Evolutionary conservation across 805 yeast species (phyloP).

Genomic region (Candida ortonii): DNA sequence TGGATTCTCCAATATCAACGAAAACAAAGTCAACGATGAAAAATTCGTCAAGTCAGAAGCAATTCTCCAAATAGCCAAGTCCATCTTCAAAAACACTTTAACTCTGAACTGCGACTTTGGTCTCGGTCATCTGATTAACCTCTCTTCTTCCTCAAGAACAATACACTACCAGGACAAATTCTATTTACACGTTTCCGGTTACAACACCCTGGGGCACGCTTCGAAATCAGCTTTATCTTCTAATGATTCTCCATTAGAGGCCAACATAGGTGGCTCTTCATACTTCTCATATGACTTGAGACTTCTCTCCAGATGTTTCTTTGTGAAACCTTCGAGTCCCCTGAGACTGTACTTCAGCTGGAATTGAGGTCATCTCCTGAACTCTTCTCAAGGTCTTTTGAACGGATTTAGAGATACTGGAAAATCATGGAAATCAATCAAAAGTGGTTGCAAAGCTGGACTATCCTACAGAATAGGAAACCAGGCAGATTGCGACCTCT

Average conservation of each 20-base stretch:
- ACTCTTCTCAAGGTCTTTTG: conserved; percentile 18
- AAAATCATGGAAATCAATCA: conserved; percentile 10
- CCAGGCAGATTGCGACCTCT: conserved; percentile 61
- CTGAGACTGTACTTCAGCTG: conserved; percentile 62
- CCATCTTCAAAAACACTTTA: conserved; percentile 42
- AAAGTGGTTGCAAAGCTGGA: conserved; percentile 47
- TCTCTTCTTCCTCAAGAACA: conserved; percentile 25
- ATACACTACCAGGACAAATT: conserved; percentile 77
- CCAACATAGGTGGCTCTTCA: conserved; percentile 28
- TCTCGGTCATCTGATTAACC: conserved; percentile 54
- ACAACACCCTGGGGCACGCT: conserved; percentile 19
- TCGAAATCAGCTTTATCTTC: conserved; percentile 1
- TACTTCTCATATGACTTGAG: conserved; percentile 21
- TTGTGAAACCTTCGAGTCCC: conserved; percentile 44
- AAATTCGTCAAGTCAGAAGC: conserved; percentile 38
- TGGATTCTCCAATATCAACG: conserved; percentile 23
- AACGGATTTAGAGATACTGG: conserved; percentile 16
- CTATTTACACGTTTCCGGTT: conserved; percentile 48
- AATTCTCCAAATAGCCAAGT: conserved; percentile 32
- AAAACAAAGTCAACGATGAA: conserved; percentile 19
- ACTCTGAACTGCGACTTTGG: conserved; percentile 50
- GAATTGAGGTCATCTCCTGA: conserved; percentile 60
- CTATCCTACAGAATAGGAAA: conserved; percentile 58
- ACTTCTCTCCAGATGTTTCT: conserved; percentile 60
- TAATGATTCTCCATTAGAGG: conserved; percentile 5